These are phyloP conservation scores for Hemerocallis citrina DNA, from an alignment of 106 monocot genomes.

Conservation along the genomic window DNA sequence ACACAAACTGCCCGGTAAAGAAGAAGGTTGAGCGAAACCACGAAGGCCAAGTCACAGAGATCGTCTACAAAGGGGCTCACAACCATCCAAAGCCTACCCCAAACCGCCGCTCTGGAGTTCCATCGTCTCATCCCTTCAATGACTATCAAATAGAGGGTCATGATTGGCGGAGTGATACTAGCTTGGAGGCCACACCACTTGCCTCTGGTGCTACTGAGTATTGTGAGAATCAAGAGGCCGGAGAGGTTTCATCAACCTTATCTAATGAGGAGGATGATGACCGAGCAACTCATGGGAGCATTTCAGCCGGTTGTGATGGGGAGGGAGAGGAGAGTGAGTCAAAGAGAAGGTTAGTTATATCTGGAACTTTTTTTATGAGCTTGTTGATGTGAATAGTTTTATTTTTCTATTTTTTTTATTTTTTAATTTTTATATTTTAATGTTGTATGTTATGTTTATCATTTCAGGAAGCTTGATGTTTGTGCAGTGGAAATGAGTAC, in stretches of 20 bases:
- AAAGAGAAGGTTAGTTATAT: conserved; percentile 32
- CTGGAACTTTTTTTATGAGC: background rate
- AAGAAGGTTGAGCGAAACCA: conserved; percentile 36
- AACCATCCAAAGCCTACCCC: conserved; percentile 23
- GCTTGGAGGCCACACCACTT: background rate
- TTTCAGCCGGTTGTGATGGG: conserved; percentile 12
- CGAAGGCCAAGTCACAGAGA: conserved; percentile 35
- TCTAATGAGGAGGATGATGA: conserved; percentile 35
- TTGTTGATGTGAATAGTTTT: conserved; percentile 2
- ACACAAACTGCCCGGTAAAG: conserved; percentile 29
- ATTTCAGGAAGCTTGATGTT: conserved; percentile 60
- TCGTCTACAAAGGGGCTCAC: conserved; percentile 39
- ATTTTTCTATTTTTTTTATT: too few relatives aligned
- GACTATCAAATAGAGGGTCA: background rate
- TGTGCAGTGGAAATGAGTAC: conserved; percentile 53
- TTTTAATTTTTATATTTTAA: background rate
- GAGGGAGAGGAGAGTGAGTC: conserved; percentile 39
- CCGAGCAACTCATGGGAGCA: conserved; percentile 15
- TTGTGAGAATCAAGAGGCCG: conserved; percentile 8
- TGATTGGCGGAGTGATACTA: background rate
- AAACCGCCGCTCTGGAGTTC: conserved; percentile 9
- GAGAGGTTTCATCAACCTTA: conserved; percentile 26
- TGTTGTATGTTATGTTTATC: background rate
- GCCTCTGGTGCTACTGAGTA: background rate
- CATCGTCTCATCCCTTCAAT: conserved; percentile 5